Evolutionary conservation across 257 asterid species (phyloP), one percentile per base, ranked within the genome.

Genomic region (Nicotiana obtusifolia): DNA sequence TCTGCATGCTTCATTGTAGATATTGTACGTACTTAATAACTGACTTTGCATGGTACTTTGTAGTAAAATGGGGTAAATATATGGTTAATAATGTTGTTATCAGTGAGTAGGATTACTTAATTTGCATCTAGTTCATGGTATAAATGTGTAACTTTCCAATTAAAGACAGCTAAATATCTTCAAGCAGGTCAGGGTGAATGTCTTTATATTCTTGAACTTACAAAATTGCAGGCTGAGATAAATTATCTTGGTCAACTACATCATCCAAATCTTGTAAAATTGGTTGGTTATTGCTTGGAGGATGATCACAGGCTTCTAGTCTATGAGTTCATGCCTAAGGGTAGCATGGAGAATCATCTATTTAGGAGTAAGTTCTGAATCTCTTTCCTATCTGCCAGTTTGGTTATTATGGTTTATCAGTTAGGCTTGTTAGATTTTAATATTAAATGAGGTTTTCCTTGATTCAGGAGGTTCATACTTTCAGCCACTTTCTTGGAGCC

Each of bases 321-420:
- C 1, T 94, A 94, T 28, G 98, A 94, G 85, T 94, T 88, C 87
- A 93, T 94, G 98, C 87, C 97, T 81, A 93, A 90, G 90, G 98
- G 98, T 83, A 93, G 98, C 94, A 87, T 91, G 95, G 98, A 94
- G 86, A 94, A 94, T 88, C 98, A 94, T 87, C 85, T 94, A 33
- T 94, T 93, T 89, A 89, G 98, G 86, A 89, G 98, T 94, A 82
- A 84, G 98, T 88, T 80, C 83, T 77, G 24, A 64, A 9, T 54
- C 64, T 65, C 81, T 66, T 60, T 56, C 19, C 0, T 54, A 54
- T 19, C 49, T 15, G 5, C 8, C 53, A 20, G 14, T 71, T 83
- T 78, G 10, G 37, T 62, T 4, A 26, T 86, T 13, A 41, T 64
- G 4, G 8, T n/a, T 81, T n/a, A 19, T 47, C 79, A 15, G 7